These are phyloP conservation scores for Dysphania ambrosioides DNA, from an alignment of 148 eudicot species.

Conservation along the genomic window DNA sequence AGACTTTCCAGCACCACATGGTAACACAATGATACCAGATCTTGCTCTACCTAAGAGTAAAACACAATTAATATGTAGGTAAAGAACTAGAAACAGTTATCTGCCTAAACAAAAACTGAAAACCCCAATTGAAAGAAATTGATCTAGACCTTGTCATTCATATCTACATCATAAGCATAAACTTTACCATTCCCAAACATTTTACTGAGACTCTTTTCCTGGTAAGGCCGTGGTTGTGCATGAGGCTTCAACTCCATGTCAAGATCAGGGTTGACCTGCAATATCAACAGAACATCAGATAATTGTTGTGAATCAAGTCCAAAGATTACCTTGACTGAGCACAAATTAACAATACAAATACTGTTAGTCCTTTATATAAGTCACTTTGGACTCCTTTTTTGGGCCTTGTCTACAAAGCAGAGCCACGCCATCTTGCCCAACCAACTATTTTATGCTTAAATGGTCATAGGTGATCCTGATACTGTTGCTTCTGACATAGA, in stretches of 20 bases:
- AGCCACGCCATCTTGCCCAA: too few species aligned
- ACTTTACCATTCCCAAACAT: conserved; percentile 95
- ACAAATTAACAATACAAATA: conserved; percentile 3
- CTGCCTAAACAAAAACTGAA: not conserved
- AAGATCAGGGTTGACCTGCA: conserved; percentile 93
- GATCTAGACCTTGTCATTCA: not conserved
- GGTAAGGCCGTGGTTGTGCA: conserved; percentile 96
- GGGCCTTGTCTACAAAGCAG: too few species aligned
- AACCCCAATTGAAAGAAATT: not conserved
- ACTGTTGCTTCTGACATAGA: not conserved
- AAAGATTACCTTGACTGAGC: not conserved
- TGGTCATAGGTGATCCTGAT: too few species aligned
- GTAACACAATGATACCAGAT: conserved; percentile 95
- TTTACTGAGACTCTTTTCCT: conserved; percentile 97
- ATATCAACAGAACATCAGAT: conserved; percentile 17
- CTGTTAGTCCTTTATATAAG: not conserved
- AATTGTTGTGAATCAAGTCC: not conserved
- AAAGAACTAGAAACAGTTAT: not conserved
- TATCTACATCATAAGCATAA: conserved; percentile 5
- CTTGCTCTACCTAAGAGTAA: conserved; percentile 77
- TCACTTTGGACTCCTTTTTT: not conserved
- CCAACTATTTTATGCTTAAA: too few species aligned
- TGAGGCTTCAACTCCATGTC: conserved; percentile 98
- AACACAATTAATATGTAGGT: not conserved
- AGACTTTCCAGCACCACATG: conserved; percentile 99